Evolutionary conservation across 2,329 filamentous ascomycete species (phyloP), one percentile per base, ranked within the genome.

Genomic region (Sporothrix luriei): DNA sequence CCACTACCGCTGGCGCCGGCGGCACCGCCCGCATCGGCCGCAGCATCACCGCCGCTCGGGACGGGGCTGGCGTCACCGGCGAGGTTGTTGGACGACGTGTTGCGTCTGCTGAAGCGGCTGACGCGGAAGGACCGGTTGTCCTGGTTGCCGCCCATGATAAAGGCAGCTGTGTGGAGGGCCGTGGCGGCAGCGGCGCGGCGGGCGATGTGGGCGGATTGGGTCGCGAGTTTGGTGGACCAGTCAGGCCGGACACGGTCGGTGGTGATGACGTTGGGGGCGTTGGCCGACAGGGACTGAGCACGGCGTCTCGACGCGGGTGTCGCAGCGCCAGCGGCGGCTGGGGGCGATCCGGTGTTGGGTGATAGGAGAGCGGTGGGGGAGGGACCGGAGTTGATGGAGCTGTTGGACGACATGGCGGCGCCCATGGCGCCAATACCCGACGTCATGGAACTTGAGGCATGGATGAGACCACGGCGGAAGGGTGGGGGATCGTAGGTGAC

Each of bases 211-310:
- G 92, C 90, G 68, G 93, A 88, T 69, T 94, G 94, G 74, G 91
- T 87, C 14, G 91, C 88, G 66, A 99, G 83, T 78, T 98, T 99
- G 70, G 91, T 90, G 0, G 92, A 88, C 95, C 95, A 99, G 75
- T 99, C 95, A 0, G 95, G 95, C 19, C 95, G 90, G 67, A 99
- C 90, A 69, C 88, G 90, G 77, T 99, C 95, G 0, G 94, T 98
- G 0, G 94, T 96, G 72, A 99, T 91, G 66, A 99, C 95, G 68
- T 89, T 88, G 1, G 93, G 90, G 52, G 92, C 91, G 73, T 85
- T 93, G 5, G 93, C 93, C 54, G 94, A 97, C 73, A 99, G 76
- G 69, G 85, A 88, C 74, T 87, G 84, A 7, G 83, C 82, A 52
- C 85, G 80, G 62, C 82, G 79, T 59, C 85, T 80, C 33, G 51